These are phyloP conservation scores for Thraustotheca clavata DNA, from an alignment of 352 stramenopile genomes.

Conservation along the genomic window DNA sequence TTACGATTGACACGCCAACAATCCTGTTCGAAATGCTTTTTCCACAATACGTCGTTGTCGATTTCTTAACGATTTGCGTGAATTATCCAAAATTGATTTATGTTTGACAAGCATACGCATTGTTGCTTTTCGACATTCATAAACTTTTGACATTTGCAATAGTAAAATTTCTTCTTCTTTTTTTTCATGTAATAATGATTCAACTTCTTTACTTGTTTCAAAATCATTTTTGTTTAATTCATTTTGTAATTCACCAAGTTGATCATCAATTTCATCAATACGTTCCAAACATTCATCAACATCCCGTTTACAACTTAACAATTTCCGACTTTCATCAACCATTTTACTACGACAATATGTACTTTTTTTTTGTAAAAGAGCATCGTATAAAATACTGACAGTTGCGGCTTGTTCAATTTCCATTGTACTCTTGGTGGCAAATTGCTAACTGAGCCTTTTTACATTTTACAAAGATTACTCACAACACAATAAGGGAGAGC, in stretches of 20 bases:
- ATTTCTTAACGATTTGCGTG: conserved; percentile 15
- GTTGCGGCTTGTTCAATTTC: conserved; percentile 20
- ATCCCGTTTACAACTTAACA: conserved; percentile 18
- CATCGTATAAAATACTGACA: conserved; percentile 22
- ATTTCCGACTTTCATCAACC: conserved; percentile 17
- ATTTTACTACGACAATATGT: conserved; percentile 19
- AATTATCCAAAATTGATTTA: conserved; percentile 11
- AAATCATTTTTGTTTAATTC: neutral
- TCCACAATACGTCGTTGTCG: conserved; percentile 19
- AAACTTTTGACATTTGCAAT: conserved; percentile 14
- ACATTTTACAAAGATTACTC: no score
- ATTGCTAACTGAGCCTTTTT: conserved; percentile 13
- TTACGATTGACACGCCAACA: conserved; percentile 15
- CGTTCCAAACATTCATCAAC: conserved; percentile 18
- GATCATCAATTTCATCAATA: conserved; percentile 21
- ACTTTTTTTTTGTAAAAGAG: conserved; percentile 17
- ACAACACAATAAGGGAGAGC: no score
- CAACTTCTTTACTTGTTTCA: neutral
- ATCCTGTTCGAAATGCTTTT: conserved; percentile 18
- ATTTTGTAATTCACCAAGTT: conserved; percentile 9
- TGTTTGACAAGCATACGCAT: conserved; percentile 21
- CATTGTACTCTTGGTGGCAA: conserved; percentile 5
- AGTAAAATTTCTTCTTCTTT: conserved; percentile 20
- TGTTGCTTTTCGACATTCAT: conserved; percentile 9
- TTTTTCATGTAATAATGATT: conserved; percentile 14